Evolutionary conservation across 2,329 filamentous ascomycete genomes (phyloP).

Genomic region (Hypoxylon sp.): DNA sequence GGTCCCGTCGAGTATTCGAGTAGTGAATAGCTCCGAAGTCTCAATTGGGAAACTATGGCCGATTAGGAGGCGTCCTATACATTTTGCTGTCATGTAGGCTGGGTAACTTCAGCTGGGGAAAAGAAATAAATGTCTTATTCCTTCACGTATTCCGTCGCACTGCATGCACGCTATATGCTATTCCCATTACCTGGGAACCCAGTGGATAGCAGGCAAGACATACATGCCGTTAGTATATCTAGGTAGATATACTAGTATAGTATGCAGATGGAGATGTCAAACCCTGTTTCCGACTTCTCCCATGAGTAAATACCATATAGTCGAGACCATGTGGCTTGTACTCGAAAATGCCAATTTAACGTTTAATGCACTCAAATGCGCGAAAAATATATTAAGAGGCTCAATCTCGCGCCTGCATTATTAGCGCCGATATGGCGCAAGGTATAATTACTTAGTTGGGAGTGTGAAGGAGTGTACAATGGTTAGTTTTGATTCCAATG

Average conservation of each 20-base stretch:
- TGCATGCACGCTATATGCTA: conserved; percentile 27
- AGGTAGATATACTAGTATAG: no score
- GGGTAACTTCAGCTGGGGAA: conserved; percentile 15
- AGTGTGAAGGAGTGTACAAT: background rate
- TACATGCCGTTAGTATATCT: conserved; percentile 11
- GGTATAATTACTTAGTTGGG: background rate
- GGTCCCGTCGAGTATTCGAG: background rate
- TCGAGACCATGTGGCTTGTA: conserved; percentile 27
- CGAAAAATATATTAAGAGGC: conserved; percentile 16
- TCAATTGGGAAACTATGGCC: background rate
- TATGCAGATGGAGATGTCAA: background rate
- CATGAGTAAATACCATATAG: conserved; percentile 17
- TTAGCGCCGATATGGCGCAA: conserved; percentile 8
- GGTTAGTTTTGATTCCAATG: background rate
- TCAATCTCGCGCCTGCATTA: conserved; percentile 4
- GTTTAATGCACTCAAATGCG: background rate
- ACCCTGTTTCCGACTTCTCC: conserved; percentile 2
- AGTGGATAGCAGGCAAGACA: conserved; percentile 12
- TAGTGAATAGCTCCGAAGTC: background rate
- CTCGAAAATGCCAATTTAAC: conserved; percentile 1
- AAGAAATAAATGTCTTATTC: conserved; percentile 14
- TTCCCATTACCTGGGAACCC: conserved; percentile 13
- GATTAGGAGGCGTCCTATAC: background rate
- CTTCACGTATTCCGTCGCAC: conserved; percentile 21
- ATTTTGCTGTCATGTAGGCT: background rate